phyloP scores from a whole-genome alignment of 108 stramenopile species.

The Hondaea fermentalgiana region DNA sequence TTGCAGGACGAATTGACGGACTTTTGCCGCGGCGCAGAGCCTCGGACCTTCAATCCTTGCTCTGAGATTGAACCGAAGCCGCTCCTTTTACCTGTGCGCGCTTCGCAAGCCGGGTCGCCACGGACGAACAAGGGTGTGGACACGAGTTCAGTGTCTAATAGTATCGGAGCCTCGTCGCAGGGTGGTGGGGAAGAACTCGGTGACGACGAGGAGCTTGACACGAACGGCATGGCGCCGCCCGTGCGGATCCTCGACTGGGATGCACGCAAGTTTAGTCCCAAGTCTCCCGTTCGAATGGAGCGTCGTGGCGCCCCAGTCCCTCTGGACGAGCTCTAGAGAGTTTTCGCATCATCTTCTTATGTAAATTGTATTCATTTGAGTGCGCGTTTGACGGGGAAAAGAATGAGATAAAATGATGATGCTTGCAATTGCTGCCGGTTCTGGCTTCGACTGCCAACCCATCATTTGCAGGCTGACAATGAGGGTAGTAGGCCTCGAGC shows the following conservation, averaged over 20 bases:
- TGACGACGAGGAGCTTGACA: too few relatives aligned
- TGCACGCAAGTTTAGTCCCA: neutral
- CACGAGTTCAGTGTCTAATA: neutral
- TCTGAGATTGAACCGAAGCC: neutral
- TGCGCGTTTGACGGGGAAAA: too few relatives aligned
- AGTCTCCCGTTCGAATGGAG: neutral
- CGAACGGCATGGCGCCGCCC: neutral
- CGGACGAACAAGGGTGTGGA: neutral
- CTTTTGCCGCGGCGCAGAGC: neutral
- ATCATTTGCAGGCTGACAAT: too few relatives aligned
- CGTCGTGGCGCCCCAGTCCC: neutral
- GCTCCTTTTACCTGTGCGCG: neutral
- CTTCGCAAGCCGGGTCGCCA: neutral
- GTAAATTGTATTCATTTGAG: too few relatives aligned
- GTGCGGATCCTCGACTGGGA: neutral
- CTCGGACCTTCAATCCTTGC: neutral
- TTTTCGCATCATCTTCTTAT: too few relatives aligned
- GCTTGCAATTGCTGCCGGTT: too few relatives aligned
- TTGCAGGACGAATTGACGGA: neutral
- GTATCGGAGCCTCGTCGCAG: neutral
- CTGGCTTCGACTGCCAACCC: too few relatives aligned
- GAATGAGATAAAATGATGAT: too few relatives aligned
- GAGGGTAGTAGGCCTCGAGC: too few relatives aligned
- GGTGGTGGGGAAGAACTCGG: neutral
- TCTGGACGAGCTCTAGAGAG: neutral